Evolutionary conservation across 148 eudicot species (phyloP), one percentile per base, ranked within the genome.

Genomic region (Nyssa sinensis): DNA sequence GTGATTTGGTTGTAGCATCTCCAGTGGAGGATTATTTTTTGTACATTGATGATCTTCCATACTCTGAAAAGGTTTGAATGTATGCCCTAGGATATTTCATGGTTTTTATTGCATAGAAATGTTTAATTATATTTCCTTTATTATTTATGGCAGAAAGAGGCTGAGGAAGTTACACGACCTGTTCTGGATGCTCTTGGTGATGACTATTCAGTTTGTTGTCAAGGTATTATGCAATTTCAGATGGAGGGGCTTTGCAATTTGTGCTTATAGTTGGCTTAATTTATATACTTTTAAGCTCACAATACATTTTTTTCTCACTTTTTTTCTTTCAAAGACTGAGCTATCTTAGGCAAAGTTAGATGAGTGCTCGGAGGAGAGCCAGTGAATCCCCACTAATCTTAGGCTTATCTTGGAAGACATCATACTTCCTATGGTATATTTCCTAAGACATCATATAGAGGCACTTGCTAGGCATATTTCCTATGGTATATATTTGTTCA

Each of bases 1-100:
- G 99, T 83, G 99, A 95, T 83, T 83, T 95, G 94, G 97, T 95
- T 63, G 97, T 95, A 31, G 89, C 91, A 62, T 92, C 99, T 39
- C 96, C 99, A 29, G 93, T 95, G 70, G 97, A 92, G 85, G 97
- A 95, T 78, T 95, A 95, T 75, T 95, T 95, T 83, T 80, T 90
- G 47, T 85, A 74, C 77, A 82, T 95, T 64, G 90, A 90, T 74
- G 97, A 92, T 84, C 90, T 95, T 76, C 90, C 91, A 16, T 76
- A 13, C 34, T 28, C 88, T 65, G 78, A 85, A 80, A 90, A 91
- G 97, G 99, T 95, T 58, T 32, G 72, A 66, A 5, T 66, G 69
- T 76, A 37, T 62, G 14, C 39, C 49, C 71, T 25, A 66, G 60
- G 29, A 57, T 72, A 61, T 51, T 17, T 35, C 6, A 8, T 6